These are phyloP conservation scores for Marasmius tenuissimus DNA, from an alignment of 1,284 basidiomycete genomes.

Conservation along the genomic window DNA sequence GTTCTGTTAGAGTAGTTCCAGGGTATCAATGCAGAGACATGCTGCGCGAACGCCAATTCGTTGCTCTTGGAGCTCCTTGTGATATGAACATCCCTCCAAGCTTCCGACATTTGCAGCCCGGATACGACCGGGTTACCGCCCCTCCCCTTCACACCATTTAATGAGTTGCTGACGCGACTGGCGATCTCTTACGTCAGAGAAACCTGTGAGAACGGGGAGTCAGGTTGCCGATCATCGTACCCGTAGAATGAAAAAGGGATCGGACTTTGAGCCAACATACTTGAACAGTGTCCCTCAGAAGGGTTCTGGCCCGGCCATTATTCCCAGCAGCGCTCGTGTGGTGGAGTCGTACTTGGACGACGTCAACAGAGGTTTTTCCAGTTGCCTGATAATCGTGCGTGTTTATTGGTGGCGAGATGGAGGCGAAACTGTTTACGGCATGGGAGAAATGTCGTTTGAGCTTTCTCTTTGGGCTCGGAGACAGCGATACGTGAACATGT, in stretches of 20 bases:
- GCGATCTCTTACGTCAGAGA: slow-evolving; percentile 74
- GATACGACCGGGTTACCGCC: slow-evolving; percentile 30
- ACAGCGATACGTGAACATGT: too few species aligned
- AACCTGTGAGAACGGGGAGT: slow-evolving; percentile 42
- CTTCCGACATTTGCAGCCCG: slow-evolving; percentile 8
- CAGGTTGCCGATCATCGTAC: background rate
- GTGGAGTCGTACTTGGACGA: slow-evolving; percentile 84
- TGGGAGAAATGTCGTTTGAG: too few species aligned
- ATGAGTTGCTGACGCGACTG: slow-evolving; percentile 70
- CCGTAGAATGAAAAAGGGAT: too few species aligned
- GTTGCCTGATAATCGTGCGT: too few species aligned
- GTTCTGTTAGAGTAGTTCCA: background rate
- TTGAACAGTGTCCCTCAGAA: slow-evolving; percentile 60
- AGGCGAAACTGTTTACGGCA: too few species aligned
- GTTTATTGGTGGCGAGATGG: too few species aligned
- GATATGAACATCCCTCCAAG: too few species aligned
- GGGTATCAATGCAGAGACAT: background rate
- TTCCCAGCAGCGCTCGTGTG: slow-evolving; percentile 80
- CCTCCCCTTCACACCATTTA: slow-evolving; percentile 72
- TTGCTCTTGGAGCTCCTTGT: background rate
- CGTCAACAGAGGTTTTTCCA: slow-evolving; percentile 51
- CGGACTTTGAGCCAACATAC: slow-evolving; percentile 21
- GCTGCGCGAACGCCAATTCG: slow-evolving; percentile 10
- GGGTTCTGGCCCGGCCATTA: slow-evolving; percentile 61
- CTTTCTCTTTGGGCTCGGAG: too few species aligned